phyloP scores from a whole-genome alignment of 2,329 filamentous ascomycete genomes.

The Cryphonectria parasitica region DNA sequence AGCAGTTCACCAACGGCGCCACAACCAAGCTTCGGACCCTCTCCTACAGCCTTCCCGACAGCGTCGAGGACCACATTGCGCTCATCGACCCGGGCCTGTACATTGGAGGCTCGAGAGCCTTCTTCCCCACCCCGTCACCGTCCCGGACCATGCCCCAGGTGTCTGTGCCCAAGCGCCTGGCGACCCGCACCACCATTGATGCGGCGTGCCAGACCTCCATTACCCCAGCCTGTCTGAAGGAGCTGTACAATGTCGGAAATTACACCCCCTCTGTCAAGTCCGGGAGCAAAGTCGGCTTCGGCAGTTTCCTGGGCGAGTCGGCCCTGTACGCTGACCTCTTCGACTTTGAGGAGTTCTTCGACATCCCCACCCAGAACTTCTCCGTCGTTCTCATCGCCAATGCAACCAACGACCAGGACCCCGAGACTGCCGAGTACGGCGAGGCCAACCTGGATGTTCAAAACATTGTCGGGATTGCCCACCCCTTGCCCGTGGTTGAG shows the following conservation, averaged over 20 bases:
- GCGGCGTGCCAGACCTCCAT: conserved; percentile 39
- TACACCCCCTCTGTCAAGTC: conserved; percentile 41
- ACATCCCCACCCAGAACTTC: conserved; percentile 49
- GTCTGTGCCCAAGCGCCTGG: conserved; percentile 12
- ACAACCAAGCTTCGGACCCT: conserved; percentile 28
- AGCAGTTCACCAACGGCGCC: conserved; percentile 37
- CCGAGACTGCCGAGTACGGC: conserved; percentile 42
- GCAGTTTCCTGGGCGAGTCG: conserved; percentile 58
- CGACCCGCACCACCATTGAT: conserved; percentile 26
- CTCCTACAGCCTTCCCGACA: conserved; percentile 23
- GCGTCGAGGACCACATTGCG: conserved; percentile 16
- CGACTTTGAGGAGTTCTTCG: conserved; percentile 27
- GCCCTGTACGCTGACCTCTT: conserved; percentile 51
- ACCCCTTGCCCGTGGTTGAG: conserved; percentile 51
- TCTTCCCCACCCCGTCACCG: conserved; percentile 1
- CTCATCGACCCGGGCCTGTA: conserved; percentile 29
- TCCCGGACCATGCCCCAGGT: conserved; percentile 10
- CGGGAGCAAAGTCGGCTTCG: conserved; percentile 56
- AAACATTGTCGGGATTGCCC: conserved; percentile 59
- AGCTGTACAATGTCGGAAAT: conserved; percentile 53
- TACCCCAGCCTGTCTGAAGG: conserved; percentile 49
- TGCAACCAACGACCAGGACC: conserved; percentile 28
- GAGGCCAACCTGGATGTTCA: conserved; percentile 70
- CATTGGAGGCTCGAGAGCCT: conserved; percentile 26
- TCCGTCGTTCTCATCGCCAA: conserved; percentile 53